These are phyloP conservation scores for Barnettozyma vustinii DNA, from an alignment of 805 yeast species.

Conservation along the genomic window DNA sequence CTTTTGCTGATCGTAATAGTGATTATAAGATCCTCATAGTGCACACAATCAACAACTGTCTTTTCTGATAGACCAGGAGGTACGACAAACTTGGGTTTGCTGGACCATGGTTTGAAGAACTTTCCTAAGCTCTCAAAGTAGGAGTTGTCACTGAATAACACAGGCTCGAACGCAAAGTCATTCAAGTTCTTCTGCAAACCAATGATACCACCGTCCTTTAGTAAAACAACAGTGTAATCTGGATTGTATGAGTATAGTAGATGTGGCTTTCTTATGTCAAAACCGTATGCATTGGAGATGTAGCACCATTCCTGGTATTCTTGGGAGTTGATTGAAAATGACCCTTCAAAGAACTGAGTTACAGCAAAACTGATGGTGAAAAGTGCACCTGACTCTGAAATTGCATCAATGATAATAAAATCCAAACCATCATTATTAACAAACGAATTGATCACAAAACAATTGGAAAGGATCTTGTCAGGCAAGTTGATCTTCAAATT, in stretches of 20 bases:
- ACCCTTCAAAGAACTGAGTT: slow-evolving; percentile 34
- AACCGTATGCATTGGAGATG: slow-evolving; percentile 62
- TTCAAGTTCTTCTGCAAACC: slow-evolving; percentile 34
- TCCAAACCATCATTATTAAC: slow-evolving; percentile 21
- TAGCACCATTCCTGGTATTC: slow-evolving; percentile 50
- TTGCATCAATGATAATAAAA: slow-evolving; percentile 43
- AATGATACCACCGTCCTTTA: slow-evolving; percentile 75
- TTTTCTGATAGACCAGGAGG: slow-evolving; percentile 36
- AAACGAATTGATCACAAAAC: slow-evolving; percentile 33
- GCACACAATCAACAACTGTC: slow-evolving; percentile 28
- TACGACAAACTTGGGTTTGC: slow-evolving; percentile 29
- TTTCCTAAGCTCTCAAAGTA: slow-evolving; percentile 34
- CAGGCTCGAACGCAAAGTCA: slow-evolving; percentile 32
- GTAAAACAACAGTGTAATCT: slow-evolving; percentile 46
- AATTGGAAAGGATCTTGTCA: slow-evolving; percentile 29
- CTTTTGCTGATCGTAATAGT: slow-evolving; percentile 51
- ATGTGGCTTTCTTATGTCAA: slow-evolving; percentile 53
- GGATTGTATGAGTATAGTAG: slow-evolving; percentile 42
- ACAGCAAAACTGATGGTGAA: slow-evolving; percentile 43
- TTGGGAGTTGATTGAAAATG: slow-evolving; percentile 12
- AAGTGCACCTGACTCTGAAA: slow-evolving; percentile 47
- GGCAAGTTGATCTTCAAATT: slow-evolving; percentile 33
- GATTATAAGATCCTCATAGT: slow-evolving; percentile 28
- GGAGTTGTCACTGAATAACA: slow-evolving; percentile 51
- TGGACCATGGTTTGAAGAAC: slow-evolving; percentile 26